Evolutionary conservation across 2,329 filamentous ascomycete species (phyloP).

Genomic region (Hypoxylon sp.): DNA sequence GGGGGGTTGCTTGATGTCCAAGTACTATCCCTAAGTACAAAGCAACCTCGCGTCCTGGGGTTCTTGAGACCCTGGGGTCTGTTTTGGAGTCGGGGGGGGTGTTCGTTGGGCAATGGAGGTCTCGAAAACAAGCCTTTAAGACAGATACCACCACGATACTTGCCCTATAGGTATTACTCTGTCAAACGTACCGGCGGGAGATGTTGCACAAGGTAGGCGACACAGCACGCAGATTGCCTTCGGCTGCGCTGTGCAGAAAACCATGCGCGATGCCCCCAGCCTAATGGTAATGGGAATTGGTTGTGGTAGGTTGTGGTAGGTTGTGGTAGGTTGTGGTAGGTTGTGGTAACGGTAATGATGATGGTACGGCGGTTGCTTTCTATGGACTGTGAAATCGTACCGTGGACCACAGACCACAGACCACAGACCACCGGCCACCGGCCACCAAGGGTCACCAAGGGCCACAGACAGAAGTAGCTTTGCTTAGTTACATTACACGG

Average conservation of each 20-base stretch:
- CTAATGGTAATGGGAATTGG: conserved; percentile 32
- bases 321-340: no score
- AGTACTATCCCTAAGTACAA: conserved; percentile 7
- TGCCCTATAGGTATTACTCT: conserved; percentile 42
- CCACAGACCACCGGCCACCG: not conserved
- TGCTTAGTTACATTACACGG: conserved; percentile 37
- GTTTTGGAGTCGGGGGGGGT: conserved; percentile 1
- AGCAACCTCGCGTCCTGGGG: not conserved
- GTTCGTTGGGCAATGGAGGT: conserved; percentile 23
- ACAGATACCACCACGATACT: conserved; percentile 39
- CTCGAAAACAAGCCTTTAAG: conserved; percentile 34
- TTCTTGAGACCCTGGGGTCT: not conserved
- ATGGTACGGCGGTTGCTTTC: conserved; percentile 30
- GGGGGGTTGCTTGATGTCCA: conserved; percentile 30
- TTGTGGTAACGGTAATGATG: conserved; percentile 25
- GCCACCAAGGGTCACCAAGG: not conserved
- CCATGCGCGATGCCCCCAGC: conserved; percentile 22
- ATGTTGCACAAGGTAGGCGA: conserved; percentile 34
- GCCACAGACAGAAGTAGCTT: not conserved
- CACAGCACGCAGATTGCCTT: conserved; percentile 19
- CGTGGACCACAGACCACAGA: not conserved
- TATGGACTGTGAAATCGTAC: not conserved
- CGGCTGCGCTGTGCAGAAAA: conserved; percentile 38
- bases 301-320: no score
- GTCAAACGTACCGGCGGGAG: conserved; percentile 27